Evolutionary conservation across 2,329 filamentous ascomycete genomes (phyloP).

Genomic region (Fusarium burgessii): DNA sequence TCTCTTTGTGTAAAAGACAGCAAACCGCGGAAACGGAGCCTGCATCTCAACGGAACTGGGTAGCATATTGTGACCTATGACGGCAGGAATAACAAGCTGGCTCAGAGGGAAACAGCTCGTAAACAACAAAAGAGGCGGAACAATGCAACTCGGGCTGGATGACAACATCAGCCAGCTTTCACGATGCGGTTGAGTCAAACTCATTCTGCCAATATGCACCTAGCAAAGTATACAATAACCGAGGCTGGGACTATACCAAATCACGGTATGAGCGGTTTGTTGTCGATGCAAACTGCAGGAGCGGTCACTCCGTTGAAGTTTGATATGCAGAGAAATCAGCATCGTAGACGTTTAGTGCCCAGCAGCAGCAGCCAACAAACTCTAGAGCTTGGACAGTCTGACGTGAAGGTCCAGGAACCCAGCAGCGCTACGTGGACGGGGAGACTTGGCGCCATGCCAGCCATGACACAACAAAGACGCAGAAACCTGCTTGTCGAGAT

Average conservation of each 20-base stretch:
- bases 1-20: slow-evolving; percentile 29
- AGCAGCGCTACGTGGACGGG: slow-evolving; percentile 33
- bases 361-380: slow-evolving; percentile 25
- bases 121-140: slow-evolving; percentile 18
- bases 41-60: slow-evolving; percentile 9
- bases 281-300: slow-evolving; percentile 27
- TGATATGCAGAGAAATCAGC: slow-evolving; percentile 26
- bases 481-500: slow-evolving; percentile 37
- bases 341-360: slow-evolving; percentile 21
- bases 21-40: slow-evolving; percentile 12
- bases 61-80: slow-evolving; percentile 11
- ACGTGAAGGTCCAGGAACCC: slow-evolving; percentile 28
- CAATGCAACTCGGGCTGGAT: slow-evolving; percentile 29
- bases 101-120: slow-evolving; percentile 9
- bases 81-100: slow-evolving; percentile 18
- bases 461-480: slow-evolving; percentile 34
- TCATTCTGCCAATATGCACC: slow-evolving; percentile 18
- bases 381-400: slow-evolving; percentile 18
- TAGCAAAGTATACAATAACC: slow-evolving; percentile 31
- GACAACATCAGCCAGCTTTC: slow-evolving; percentile 20
- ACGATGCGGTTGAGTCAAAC: slow-evolving; percentile 8
- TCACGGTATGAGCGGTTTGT: slow-evolving; percentile 35
- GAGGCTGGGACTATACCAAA: slow-evolving; percentile 26
- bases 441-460: slow-evolving; percentile 35
- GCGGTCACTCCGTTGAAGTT: slow-evolving; percentile 26